Conservation (phyloP, 148 eudicot genomes). For the Amaranthus hypochondriacus region DNA sequence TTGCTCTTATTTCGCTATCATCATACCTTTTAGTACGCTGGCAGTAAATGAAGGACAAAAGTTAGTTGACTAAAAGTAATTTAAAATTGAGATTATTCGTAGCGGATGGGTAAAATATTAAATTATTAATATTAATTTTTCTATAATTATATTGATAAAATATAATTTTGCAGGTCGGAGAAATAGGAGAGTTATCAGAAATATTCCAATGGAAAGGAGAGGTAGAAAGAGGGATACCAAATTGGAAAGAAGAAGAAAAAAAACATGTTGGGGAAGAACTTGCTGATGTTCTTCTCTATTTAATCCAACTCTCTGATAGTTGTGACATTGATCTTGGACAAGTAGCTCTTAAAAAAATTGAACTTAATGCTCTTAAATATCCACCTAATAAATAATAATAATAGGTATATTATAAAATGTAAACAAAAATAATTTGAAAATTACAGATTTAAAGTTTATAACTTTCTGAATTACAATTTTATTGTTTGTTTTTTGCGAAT, state of each 20-base stretch:
- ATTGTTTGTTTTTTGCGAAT: too few relatives aligned
- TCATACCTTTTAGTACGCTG: too few relatives aligned
- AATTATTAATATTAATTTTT: too few relatives aligned
- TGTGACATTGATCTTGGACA: slow-evolving; percentile 60
- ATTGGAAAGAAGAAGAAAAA: slow-evolving; percentile 69
- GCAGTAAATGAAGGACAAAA: too few relatives aligned
- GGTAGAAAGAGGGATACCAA: slow-evolving; percentile 53
- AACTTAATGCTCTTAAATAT: slow-evolving; percentile 59
- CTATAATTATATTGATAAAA: background rate
- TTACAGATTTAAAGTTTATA: too few relatives aligned
- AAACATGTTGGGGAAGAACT: slow-evolving; percentile 64
- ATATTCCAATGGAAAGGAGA: slow-evolving; percentile 85
- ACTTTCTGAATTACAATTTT: too few relatives aligned
- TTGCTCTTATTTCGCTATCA: too few relatives aligned
- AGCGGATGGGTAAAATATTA: too few relatives aligned
- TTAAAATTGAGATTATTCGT: too few relatives aligned
- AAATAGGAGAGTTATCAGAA: slow-evolving; percentile 66
- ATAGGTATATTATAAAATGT: too few relatives aligned
- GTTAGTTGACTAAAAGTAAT: too few relatives aligned
- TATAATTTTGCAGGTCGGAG: slow-evolving; percentile 42
- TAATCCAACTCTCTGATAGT: slow-evolving; percentile 56
- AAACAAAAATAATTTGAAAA: too few relatives aligned
- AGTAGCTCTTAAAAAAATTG: slow-evolving; percentile 56
- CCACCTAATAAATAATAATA: slow-evolving; percentile 24
- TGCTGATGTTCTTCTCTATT: slow-evolving; percentile 61